These are phyloP conservation scores for Penicillium salamii DNA, from an alignment of 495 filamentous ascomycete species.

Conservation along the genomic window DNA sequence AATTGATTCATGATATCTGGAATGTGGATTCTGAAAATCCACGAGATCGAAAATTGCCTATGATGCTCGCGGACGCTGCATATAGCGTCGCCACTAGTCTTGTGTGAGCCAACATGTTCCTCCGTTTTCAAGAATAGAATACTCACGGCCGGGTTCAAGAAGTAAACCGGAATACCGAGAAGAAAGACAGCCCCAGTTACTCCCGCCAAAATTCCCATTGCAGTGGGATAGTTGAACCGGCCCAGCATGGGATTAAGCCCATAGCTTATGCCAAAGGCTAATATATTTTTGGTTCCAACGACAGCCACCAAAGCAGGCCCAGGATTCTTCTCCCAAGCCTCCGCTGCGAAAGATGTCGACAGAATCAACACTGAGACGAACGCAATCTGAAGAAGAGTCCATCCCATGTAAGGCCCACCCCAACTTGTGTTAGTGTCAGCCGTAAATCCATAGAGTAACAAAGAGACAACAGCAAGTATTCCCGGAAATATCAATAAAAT, in stretches of 20 bases:
- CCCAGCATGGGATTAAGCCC: slow-evolving; percentile 31
- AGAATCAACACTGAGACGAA: slow-evolving; percentile 38
- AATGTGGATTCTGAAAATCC: too few species aligned
- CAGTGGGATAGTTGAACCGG: slow-evolving; percentile 25
- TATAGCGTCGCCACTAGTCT: slow-evolving; percentile 17
- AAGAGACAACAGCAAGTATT: slow-evolving; percentile 24
- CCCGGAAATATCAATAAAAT: slow-evolving; percentile 32
- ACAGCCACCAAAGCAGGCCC: slow-evolving; percentile 39
- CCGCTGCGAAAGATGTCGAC: slow-evolving; percentile 34
- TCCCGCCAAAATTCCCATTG: slow-evolving; percentile 30
- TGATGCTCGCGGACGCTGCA: slow-evolving; percentile 3
- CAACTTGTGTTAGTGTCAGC: slow-evolving; percentile 26
- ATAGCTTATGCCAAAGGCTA: slow-evolving; percentile 36
- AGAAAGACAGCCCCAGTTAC: slow-evolving; percentile 26
- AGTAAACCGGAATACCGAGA: slow-evolving; percentile 33
- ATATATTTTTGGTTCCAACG: slow-evolving; percentile 38
- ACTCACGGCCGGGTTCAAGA: slow-evolving; percentile 31
- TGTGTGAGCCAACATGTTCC: neutral
- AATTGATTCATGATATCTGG: too few species aligned
- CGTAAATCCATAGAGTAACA: slow-evolving; percentile 37
- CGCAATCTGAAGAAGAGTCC: slow-evolving; percentile 32
- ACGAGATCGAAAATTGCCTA: neutral
- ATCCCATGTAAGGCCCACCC: slow-evolving; percentile 39
- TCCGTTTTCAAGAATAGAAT: neutral
- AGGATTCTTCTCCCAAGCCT: slow-evolving; percentile 39